Conservation (phyloP, 148 eudicot genomes). For the Chenopodium suecicum region DNA sequence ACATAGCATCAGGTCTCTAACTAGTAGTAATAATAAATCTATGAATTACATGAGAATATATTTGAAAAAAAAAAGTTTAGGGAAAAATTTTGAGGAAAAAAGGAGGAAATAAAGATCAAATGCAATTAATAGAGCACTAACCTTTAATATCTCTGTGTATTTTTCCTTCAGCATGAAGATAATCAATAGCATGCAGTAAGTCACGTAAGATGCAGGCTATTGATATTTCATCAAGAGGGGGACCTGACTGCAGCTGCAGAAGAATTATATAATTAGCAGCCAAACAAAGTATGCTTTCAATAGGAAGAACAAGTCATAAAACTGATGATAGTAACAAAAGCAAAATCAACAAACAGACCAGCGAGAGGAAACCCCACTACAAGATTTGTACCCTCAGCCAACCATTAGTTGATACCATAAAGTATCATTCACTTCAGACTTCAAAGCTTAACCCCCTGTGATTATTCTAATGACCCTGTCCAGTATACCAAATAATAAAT, state of each 20-base stretch:
- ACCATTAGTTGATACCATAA: background rate
- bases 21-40: background rate
- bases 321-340: background rate
- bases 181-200: constrained; percentile 92
- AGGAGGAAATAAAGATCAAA: background rate
- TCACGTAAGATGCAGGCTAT: constrained; percentile 89
- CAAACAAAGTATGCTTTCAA: background rate
- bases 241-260: constrained; percentile 90
- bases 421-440: background rate
- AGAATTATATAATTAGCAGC: constrained; percentile 24
- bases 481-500: background rate
- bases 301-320: background rate
- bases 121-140: constrained; percentile 12
- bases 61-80: background rate
- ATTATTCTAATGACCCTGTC: background rate
- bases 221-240: constrained; percentile 89
- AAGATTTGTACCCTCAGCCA: background rate
- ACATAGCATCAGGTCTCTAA: background rate
- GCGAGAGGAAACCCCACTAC: background rate
- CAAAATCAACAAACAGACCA: background rate
- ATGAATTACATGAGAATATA: background rate
- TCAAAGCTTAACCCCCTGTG: background rate
- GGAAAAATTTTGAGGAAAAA: background rate
- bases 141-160: constrained; percentile 98
- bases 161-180: constrained; percentile 93